phyloP scores from a whole-genome alignment of 164 flowering plant genomes.

The Vitis rotundifolia region DNA sequence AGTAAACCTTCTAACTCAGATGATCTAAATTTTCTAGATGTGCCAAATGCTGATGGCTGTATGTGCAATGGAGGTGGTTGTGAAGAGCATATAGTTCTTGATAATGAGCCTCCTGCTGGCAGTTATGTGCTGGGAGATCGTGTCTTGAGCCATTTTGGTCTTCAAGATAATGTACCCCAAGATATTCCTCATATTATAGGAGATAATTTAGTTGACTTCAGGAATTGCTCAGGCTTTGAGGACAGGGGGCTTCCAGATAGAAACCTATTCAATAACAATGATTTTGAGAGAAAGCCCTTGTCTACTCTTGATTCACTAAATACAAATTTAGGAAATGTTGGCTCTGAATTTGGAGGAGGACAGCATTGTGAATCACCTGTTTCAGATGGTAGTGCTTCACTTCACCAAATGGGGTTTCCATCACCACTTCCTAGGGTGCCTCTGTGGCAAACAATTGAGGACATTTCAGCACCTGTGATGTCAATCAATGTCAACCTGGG shows the following conservation, averaged over 20 bases:
- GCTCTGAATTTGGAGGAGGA: constrained; percentile 32
- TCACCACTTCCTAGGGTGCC: constrained; percentile 39
- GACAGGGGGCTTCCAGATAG: constrained; percentile 18
- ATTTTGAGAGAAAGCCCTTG: constrained; percentile 20
- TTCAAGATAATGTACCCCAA: constrained; percentile 30
- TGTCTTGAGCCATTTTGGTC: constrained; percentile 24
- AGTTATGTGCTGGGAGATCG: constrained; percentile 29
- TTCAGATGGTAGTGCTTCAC: constrained; percentile 27
- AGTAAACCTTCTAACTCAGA: constrained; percentile 29
- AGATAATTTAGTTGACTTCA: constrained; percentile 22
- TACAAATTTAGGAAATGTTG: constrained; percentile 17
- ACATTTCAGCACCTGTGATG: constrained; percentile 38
- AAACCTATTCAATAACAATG: constrained; percentile 25
- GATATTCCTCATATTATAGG: constrained; percentile 22
- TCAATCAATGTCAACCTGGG: constrained; percentile 28
- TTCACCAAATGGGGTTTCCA: constrained; percentile 38
- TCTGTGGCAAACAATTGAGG: constrained; percentile 50
- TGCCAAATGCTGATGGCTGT: constrained; percentile 26
- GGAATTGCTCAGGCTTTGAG: constrained; percentile 21
- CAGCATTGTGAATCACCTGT: constrained; percentile 19
- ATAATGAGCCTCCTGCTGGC: constrained; percentile 16
- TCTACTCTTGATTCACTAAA: constrained; percentile 21
- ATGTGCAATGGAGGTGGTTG: constrained; percentile 22
- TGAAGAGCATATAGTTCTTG: constrained; percentile 3
- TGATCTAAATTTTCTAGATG: constrained; percentile 33